Evolutionary conservation across 306 rosid species (phyloP).

Genomic region (Mimosa pudica): DNA sequence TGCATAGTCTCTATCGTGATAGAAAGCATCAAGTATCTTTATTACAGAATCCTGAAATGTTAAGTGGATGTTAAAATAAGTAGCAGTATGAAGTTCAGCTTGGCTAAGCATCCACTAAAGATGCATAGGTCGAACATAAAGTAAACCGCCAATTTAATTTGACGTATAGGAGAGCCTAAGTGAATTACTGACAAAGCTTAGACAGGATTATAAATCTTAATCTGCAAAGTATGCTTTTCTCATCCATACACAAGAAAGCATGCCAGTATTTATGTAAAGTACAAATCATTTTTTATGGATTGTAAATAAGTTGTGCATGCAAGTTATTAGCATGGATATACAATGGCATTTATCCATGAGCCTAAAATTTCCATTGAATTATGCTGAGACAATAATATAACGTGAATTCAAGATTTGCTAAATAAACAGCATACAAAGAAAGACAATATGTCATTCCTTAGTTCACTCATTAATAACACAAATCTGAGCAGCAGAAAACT

Average conservation of each 20-base stretch:
- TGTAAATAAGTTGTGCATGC: background rate
- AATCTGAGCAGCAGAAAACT: conserved; percentile 17
- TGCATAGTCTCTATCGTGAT: conserved; percentile 78
- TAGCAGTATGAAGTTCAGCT: background rate
- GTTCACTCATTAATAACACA: background rate
- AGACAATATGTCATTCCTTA: background rate
- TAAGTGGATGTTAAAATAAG: conserved; percentile 27
- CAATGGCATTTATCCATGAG: background rate
- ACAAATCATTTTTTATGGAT: background rate
- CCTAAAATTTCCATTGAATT: background rate
- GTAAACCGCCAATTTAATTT: conserved; percentile 1
- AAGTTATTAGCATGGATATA: conserved; percentile 1
- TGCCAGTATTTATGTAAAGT: background rate
- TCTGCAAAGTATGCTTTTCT: background rate
- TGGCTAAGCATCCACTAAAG: conserved; percentile 6
- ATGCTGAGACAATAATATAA: background rate
- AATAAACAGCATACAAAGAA: background rate
- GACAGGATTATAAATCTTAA: background rate
- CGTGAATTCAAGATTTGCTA: background rate
- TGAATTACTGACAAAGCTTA: background rate
- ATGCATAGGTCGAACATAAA: background rate
- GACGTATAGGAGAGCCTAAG: background rate
- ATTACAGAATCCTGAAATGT: conserved; percentile 87
- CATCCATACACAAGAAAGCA: background rate
- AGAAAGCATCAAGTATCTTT: conserved; percentile 76